These are phyloP conservation scores for Cyclotella atomus DNA, from an alignment of 108 stramenopile species.

Conservation along the genomic window DNA sequence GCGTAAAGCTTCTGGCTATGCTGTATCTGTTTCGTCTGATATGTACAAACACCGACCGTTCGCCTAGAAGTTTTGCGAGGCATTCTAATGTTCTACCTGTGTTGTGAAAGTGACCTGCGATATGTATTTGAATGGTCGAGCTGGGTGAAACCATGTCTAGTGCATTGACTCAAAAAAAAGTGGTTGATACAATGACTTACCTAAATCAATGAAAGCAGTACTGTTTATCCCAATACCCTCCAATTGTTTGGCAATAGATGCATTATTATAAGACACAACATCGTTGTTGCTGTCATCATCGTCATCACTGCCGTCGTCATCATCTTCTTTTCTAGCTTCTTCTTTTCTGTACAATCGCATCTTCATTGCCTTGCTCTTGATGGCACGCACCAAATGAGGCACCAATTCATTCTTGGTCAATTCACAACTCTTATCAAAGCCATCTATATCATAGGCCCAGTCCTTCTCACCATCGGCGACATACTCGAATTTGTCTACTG, in stretches of 20 bases:
- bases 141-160: neutral
- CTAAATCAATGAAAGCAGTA: constrained; percentile 7
- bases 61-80: constrained; percentile 14
- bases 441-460: neutral
- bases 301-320: constrained; percentile 4
- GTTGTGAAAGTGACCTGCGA: constrained; percentile 25
- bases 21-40: constrained; percentile 16
- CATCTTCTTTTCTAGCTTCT: neutral
- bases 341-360: neutral
- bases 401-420: constrained; percentile 3
- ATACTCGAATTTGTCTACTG: constrained; percentile 8
- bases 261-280: neutral
- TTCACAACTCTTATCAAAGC: neutral
- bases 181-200: neutral
- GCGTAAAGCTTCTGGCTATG: constrained; percentile 17
- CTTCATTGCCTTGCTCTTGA: neutral
- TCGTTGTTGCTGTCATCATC: neutral
- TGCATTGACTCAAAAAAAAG: neutral
- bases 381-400: neutral
- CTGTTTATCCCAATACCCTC: neutral
- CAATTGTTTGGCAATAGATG: neutral
- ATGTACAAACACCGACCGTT: constrained; percentile 11
- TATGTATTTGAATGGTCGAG: neutral
- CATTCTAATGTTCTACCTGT: constrained; percentile 20
- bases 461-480: neutral